Conservation (phyloP, 345 rosid species). For the Gossypium turneri region DNA sequence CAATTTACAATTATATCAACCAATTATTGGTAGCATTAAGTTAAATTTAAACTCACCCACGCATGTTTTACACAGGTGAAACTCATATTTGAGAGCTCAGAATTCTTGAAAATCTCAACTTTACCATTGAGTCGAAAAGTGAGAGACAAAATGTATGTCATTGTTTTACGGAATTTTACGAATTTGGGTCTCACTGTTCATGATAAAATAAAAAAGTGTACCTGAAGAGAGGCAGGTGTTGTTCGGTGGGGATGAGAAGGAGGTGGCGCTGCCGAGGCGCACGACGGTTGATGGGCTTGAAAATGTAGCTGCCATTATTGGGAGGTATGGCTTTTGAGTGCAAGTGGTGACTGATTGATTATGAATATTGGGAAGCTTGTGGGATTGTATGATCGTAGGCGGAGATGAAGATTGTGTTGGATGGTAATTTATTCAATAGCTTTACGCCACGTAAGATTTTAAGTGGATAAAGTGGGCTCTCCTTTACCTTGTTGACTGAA, state of each 20-base stretch:
- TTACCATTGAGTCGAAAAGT: too few species aligned
- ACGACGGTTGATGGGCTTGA: constrained; percentile 54
- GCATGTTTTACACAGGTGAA: too few species aligned
- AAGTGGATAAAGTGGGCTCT: constrained; percentile 43
- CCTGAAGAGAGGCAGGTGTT: constrained; percentile 40
- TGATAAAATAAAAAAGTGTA: constrained; percentile 8
- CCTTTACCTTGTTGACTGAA: background rate
- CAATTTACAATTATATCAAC: too few species aligned
- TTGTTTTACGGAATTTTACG: too few species aligned
- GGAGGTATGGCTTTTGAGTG: background rate
- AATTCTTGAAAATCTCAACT: too few species aligned
- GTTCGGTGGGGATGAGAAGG: constrained; percentile 32
- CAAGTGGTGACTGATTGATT: background rate
- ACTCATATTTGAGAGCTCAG: too few species aligned
- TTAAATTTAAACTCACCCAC: too few species aligned
- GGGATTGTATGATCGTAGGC: background rate
- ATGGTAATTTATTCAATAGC: constrained; percentile 40
- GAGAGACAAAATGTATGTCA: too few species aligned
- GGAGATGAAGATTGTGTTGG: constrained; percentile 39
- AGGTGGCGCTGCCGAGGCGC: constrained; percentile 49
- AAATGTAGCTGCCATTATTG: constrained; percentile 57
- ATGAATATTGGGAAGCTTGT: background rate
- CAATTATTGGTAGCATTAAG: too few species aligned
- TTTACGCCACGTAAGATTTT: constrained; percentile 45
- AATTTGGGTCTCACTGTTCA: too few species aligned